These are phyloP conservation scores for Mastigamoeba balamuthi DNA, from an alignment of 78 protist species.

Conservation along the genomic window DNA sequence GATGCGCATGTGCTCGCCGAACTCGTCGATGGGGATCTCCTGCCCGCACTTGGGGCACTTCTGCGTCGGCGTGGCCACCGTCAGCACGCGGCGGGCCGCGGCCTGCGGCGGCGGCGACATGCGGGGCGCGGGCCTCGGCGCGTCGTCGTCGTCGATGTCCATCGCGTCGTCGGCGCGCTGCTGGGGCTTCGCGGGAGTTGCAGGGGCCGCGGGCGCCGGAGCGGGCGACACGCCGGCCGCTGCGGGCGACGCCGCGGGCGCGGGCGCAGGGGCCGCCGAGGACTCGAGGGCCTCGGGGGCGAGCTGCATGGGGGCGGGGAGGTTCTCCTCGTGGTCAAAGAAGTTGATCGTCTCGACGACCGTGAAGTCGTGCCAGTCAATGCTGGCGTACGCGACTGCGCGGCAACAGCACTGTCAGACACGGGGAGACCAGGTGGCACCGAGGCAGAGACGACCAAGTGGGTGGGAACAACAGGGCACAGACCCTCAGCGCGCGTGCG, in stretches of 20 bases:
- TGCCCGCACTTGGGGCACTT: constrained; percentile 43
- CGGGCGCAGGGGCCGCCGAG: background rate
- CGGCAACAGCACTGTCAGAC: background rate
- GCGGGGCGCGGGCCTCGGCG: background rate
- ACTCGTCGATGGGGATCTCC: constrained; percentile 49
- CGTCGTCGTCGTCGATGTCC: background rate
- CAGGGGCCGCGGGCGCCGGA: background rate
- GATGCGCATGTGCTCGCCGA: constrained; percentile 73
- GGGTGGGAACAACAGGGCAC: background rate
- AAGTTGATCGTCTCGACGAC: constrained; percentile 78
- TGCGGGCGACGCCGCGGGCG: background rate
- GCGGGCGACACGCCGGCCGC: too few relatives aligned
- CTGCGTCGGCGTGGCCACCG: constrained; percentile 8
- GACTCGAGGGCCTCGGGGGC: background rate
- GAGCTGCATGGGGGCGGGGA: background rate
- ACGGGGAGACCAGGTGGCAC: background rate
- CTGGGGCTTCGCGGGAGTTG: background rate
- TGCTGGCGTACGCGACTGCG: constrained; percentile 4
- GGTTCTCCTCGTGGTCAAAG: constrained; percentile 18
- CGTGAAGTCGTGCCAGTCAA: constrained; percentile 83
- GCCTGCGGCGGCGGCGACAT: too few relatives aligned
- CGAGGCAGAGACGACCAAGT: background rate
- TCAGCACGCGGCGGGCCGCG: too few relatives aligned
- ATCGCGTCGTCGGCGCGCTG: constrained; percentile 20
- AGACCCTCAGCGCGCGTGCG: background rate